Evolutionary conservation across 2,329 filamentous ascomycete genomes (phyloP), one percentile per base, ranked within the genome.

Genomic region (Beauveria pseudobassiana): DNA sequence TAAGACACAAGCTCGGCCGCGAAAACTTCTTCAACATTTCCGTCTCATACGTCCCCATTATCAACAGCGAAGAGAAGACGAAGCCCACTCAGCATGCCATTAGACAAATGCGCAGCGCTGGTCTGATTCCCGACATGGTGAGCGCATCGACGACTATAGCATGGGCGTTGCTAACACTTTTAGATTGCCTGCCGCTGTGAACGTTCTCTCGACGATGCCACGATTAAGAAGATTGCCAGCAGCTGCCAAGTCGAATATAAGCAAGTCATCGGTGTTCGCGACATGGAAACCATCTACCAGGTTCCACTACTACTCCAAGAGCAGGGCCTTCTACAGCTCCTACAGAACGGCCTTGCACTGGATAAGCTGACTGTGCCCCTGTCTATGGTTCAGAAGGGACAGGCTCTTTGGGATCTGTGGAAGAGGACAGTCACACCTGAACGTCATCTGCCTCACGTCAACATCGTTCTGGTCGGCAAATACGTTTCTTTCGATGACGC

Each of bases 21-120:
- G 83, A 86, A 71, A 93, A 96, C 77, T 96, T 96, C 74, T 77
- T 93, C 72, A 88, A 91, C 72, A 96, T 97, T 67, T 88, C 92
- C 75, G 93, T 97, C 64, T 92, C 89, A 5, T 90, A 93, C 68
- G 88, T 98, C 40, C 95, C 93, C 45, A 65, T 66, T 9, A 69
- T 68, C 30, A 67, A 82, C 62, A 82, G 82, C 48, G 83, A 98
- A 79, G 22, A 96, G 75, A 98, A 98, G 84, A 98, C 93, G 10
- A 98, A 98, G 78, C 95, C 95, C 0, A 99, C 95, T 0, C 95
- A 99, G 74, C 86, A 91, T 69, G 91, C 93, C 28, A 91, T 98
- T 69, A 88, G 88, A 71, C 86, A 89, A 69, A 87, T 93, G 64
- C 88, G 93, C 65, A 93, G 89, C 71, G 88, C 90, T 65, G 92